A percentile compares a stretch with the other conserved stretches of the same genome.
Evolutionary conservation across 129 eudicot genomes (phyloP).

Genomic region (Artemisia annua): DNA sequence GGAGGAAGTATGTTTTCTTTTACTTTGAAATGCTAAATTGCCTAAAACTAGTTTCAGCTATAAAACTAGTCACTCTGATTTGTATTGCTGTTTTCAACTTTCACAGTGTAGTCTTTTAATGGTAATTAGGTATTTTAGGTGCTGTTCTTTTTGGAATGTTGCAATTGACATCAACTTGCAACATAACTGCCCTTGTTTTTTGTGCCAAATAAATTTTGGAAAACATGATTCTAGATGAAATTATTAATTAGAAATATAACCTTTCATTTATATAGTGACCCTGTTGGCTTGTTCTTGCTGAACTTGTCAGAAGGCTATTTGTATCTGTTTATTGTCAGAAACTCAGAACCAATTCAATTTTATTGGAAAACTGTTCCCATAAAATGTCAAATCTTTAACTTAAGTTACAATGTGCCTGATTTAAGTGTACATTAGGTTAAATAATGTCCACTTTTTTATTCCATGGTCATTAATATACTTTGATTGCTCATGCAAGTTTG

Average conservation of each 20-base stretch:
- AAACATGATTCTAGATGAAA: background rate
- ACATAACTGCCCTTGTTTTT: background rate
- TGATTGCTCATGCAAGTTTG: slow-evolving; percentile 12
- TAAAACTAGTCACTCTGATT: too few species aligned
- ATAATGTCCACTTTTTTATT: background rate
- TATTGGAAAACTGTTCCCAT: background rate
- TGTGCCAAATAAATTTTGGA: too few species aligned
- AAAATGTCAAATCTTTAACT: background rate
- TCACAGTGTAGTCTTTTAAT: too few species aligned
- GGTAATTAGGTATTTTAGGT: background rate
- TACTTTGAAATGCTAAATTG: background rate
- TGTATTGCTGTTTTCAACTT: slow-evolving; percentile 11
- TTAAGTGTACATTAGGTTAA: background rate
- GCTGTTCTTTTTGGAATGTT: background rate
- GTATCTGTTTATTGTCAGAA: background rate
- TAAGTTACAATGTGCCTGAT: background rate
- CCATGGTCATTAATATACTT: background rate
- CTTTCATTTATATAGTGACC: too few species aligned
- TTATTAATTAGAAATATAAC: too few species aligned
- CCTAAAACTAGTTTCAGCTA: background rate
- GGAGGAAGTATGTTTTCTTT: slow-evolving; percentile 72
- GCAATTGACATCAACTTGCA: background rate
- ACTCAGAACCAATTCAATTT: background rate
- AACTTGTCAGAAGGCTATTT: background rate
- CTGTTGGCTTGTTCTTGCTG: background rate